phyloP scores from a whole-genome alignment of 2,329 filamentous ascomycete species.

The Paraphoma chrysanthemicola region DNA sequence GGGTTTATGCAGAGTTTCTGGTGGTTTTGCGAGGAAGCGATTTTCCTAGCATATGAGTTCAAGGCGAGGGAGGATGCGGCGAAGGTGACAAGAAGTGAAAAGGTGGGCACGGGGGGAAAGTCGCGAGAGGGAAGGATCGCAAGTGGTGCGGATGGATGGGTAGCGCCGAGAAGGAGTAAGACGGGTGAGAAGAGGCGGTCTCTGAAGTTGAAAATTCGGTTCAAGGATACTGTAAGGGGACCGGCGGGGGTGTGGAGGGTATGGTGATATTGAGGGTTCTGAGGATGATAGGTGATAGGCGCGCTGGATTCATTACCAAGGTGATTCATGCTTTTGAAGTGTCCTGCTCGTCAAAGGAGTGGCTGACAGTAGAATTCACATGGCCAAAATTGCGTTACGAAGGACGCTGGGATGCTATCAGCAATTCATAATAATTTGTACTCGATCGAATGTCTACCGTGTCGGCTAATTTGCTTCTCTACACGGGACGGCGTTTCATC shows the following conservation, averaged over 20 bases:
- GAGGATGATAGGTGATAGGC: neutral
- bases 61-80: conserved; percentile 9
- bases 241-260: neutral
- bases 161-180: neutral
- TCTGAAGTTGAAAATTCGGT: conserved; percentile 15
- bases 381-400: too few species aligned
- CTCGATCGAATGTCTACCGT: too few species aligned
- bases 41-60: conserved; percentile 10
- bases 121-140: neutral
- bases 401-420: too few species aligned
- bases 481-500: too few species aligned
- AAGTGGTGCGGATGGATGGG: neutral
- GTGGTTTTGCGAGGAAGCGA: conserved; percentile 19
- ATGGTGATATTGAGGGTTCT: neutral
- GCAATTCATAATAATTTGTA: too few species aligned
- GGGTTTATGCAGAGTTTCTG: conserved; percentile 10
- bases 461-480: too few species aligned
- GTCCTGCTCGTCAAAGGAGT: too few species aligned
- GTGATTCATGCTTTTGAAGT: neutral
- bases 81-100: neutral
- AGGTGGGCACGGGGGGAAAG: neutral
- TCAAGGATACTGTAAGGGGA: neutral
- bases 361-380: too few species aligned
- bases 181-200: neutral
- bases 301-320: neutral